phyloP scores from a whole-genome alignment of 1,284 basidiomycete genomes.

The Ceraceosorus bombacis region DNA sequence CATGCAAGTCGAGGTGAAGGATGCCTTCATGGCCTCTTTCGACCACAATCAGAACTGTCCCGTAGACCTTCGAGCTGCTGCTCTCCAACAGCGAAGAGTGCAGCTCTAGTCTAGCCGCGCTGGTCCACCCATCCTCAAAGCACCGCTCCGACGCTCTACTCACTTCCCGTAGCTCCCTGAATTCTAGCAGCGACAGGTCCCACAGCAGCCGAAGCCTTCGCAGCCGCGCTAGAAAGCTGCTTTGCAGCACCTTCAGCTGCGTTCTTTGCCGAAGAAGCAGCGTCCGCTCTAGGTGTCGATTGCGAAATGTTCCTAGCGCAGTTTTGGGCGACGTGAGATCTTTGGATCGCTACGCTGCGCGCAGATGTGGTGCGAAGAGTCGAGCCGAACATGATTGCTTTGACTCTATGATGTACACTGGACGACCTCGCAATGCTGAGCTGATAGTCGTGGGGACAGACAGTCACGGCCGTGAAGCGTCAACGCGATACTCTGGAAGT shows the following conservation, averaged over 20 bases:
- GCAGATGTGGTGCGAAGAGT: too few relatives aligned
- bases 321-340: too few relatives aligned
- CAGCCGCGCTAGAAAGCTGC: conserved; percentile 22
- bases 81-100: background rate
- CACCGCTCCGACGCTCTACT: conserved; percentile 7
- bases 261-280: background rate
- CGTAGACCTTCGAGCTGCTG: background rate
- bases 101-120: background rate
- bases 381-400: too few relatives aligned
- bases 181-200: conserved; percentile 33
- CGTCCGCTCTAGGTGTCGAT: background rate
- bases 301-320: background rate
- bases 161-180: conserved; percentile 35
- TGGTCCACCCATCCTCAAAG: too few relatives aligned
- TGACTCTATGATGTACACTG: too few relatives aligned
- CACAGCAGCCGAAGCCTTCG: conserved; percentile 35
- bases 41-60: background rate
- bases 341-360: too few relatives aligned
- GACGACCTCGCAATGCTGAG: too few relatives aligned
- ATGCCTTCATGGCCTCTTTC: background rate
- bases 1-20: background rate
- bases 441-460: too few relatives aligned
- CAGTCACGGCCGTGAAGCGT: too few relatives aligned
- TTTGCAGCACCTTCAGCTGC: conserved; percentile 12
- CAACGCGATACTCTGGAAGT: too few relatives aligned